Base-by-base conservation (phyloP, 1,284 basidiomycete genomes). In the Quambalaria eucalypti region DNA sequence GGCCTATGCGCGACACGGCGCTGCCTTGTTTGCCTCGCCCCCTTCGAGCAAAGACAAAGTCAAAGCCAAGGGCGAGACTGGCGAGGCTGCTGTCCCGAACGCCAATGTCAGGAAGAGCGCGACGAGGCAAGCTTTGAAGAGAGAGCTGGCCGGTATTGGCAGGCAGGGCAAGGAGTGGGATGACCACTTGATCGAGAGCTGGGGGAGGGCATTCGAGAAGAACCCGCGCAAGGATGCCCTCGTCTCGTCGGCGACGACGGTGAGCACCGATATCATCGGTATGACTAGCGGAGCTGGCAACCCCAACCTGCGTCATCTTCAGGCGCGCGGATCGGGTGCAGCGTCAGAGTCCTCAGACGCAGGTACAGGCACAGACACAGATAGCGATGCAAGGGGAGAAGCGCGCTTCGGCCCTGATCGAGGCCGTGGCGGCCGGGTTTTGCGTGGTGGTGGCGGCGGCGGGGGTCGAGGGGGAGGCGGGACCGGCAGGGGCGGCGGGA, bases 151-250 rank as follows among this genome's bases (percentile, higher is more conserved):
- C 7, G 31, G 16, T 33, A 8, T 54, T n/a, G 48, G 16, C 4
- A 25, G 47, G 16, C 60, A 51, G 6, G 59, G 60, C 5, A 39
- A 42, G 42, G 28, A 28, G 28, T 66, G 57, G 62, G 62, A 60
- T 30, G 65, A 66, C 28, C 58, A 56, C 23, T 50, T 69, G 44
- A 55, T 69, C 51, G 66, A 69, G 50, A 65, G 65, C 26, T 69
- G 66, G 66, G 66, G 57, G 6, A 57, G 59, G 8, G 66, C 66
- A 65, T 58, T 69, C 29, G 61, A 66, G 30, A 53, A 65, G 28
- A 69, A 66, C n/a, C 49, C 49, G 21, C 25, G 30, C 23, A 30
- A 31, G 10, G 49, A 50, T 12, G 28, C 30, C 5, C 4, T 50
- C 3, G 30, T 50, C 36, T 36, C 33, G 10, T 21, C 42, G 21